Evolutionary conservation across 768 basidiomycete species (phyloP), one percentile per base, ranked within the genome.

Genomic region (Pleurotus giganteus): DNA sequence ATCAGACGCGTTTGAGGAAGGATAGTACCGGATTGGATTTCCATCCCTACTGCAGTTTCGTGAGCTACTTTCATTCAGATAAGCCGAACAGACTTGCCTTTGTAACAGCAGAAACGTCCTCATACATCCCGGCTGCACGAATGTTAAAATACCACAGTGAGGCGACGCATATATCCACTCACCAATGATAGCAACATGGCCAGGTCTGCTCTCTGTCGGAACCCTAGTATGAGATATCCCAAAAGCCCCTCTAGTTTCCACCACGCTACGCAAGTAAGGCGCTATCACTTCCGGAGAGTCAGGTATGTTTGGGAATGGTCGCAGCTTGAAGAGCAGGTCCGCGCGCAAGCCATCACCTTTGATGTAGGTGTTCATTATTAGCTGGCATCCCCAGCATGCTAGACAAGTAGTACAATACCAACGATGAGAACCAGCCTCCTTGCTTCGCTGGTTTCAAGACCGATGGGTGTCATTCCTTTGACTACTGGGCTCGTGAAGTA

Each of bases 131-230:
- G 28, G 83, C 83, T 86, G 51, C 3, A 55, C 26, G 24, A 42
- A 27, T 26, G 43, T 47, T 12, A 29, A 34, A 5, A 41, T 47
- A 4, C 19, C 11, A 19, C 27, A 23, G 15, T 21, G 7, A 29
- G 19, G 27, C 24, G 17, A 1, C 9, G 26, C 32, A 26, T 6
- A 29, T 12, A 19, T 21, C 45, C 70, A 11, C 56, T 26, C 58
- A 83, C 88, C 92, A 57, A 94, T 92, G 51, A 94, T 81, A 19
- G 92, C 91, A 23, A 94, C 91, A 66, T 94, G 92, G 7, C 92
- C 92, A 1, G 92, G 91, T 21, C 92, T 72, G 66, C 88, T 91
- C 62, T 94, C 92, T 4, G 92, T 94, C 19, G 92, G 92, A 2
- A 94, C 91, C 26, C 83, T 78, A 1, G 91, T 94, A 67, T 94